phyloP scores from a whole-genome alignment of 352 stramenopile species.

The Pythium biforme region DNA sequence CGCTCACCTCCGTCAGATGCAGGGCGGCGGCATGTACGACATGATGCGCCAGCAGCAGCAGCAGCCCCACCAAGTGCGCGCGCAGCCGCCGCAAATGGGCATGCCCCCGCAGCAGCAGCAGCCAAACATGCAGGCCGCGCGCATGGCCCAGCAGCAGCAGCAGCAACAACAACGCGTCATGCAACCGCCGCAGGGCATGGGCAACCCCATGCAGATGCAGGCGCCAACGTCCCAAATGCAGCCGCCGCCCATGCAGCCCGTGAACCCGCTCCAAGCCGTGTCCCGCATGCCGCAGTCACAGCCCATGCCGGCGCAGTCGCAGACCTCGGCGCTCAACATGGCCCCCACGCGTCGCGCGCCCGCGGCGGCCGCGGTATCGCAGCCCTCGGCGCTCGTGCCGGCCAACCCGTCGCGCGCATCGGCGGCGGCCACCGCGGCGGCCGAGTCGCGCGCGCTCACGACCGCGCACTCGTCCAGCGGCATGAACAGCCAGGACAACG shows the following conservation, averaged over 20 bases:
- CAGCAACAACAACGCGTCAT: slow-evolving; percentile 21
- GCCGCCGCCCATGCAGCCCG: slow-evolving; percentile 15
- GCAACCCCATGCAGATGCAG: slow-evolving; percentile 28
- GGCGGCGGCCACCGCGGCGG: slow-evolving; percentile 11
- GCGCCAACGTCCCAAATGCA: slow-evolving; percentile 13
- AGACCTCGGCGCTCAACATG: slow-evolving; percentile 24
- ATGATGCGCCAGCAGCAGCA: slow-evolving; percentile 42
- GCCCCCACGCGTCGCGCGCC: slow-evolving; percentile 10
- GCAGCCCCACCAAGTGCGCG: slow-evolving; percentile 15
- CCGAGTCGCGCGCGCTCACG: slow-evolving; percentile 37
- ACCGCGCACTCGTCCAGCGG: slow-evolving; percentile 43
- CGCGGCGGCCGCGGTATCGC: neutral
- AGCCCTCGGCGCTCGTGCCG: slow-evolving; percentile 39
- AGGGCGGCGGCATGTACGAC: slow-evolving; percentile 54
- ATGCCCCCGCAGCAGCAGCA: slow-evolving; percentile 28
- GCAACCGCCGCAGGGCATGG: slow-evolving; percentile 25
- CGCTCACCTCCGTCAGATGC: slow-evolving; percentile 46
- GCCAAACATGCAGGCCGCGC: slow-evolving; percentile 12
- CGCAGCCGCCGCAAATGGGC: slow-evolving; percentile 11
- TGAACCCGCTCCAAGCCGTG: slow-evolving; percentile 24
- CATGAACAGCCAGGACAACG: slow-evolving; percentile 39
- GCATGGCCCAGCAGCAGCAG: slow-evolving; percentile 21
- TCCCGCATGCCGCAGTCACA: slow-evolving; percentile 27
- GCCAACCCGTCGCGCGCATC: slow-evolving; percentile 22
- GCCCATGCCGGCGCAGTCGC: slow-evolving; percentile 27